These are phyloP conservation scores for Pyricularia sp. DNA, from an alignment of 2,329 filamentous ascomycete genomes.

Conservation along the genomic window DNA sequence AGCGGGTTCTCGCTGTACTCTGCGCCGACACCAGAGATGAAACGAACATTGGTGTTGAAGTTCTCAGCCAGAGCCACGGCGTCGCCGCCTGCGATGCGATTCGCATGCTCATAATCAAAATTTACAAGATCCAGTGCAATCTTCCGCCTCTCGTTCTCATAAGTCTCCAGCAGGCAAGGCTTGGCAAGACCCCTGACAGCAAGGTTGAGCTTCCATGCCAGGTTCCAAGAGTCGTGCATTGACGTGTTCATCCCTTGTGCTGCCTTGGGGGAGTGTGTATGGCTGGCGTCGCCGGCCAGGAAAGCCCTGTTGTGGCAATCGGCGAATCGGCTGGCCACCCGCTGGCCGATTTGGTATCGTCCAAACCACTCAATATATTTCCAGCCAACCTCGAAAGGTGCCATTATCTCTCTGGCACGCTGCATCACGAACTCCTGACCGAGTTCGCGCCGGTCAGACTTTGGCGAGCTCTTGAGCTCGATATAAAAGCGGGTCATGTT, in stretches of 20 bases:
- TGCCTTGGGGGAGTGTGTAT: constrained; percentile 54
- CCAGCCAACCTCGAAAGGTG: constrained; percentile 44
- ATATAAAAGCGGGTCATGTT: constrained; percentile 57
- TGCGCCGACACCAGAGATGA: constrained; percentile 54
- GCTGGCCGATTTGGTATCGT: constrained; percentile 57
- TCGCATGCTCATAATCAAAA: constrained; percentile 36
- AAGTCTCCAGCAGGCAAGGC: constrained; percentile 42
- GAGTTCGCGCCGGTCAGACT: constrained; percentile 27
- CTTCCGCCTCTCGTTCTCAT: constrained; percentile 49
- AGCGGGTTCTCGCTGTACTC: constrained; percentile 39
- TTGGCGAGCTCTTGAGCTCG: constrained; percentile 35
- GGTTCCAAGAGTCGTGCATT: constrained; percentile 50
- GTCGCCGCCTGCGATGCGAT: constrained; percentile 41
- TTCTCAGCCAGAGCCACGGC: constrained; percentile 46
- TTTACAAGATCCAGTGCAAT: constrained; percentile 45
- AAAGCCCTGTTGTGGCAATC: constrained; percentile 47
- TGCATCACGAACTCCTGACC: constrained; percentile 51
- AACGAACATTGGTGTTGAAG: constrained; percentile 52
- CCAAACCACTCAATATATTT: constrained; percentile 57
- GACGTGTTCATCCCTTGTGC: constrained; percentile 50
- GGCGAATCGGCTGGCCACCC: constrained; percentile 57
- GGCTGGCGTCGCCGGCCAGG: constrained; percentile 50
- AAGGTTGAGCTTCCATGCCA: constrained; percentile 47
- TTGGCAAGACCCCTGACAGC: constrained; percentile 42
- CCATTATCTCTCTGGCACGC: constrained; percentile 33